Evolutionary conservation across 441 rosid species (phyloP).

Genomic region (Adansonia rubrostipa): DNA sequence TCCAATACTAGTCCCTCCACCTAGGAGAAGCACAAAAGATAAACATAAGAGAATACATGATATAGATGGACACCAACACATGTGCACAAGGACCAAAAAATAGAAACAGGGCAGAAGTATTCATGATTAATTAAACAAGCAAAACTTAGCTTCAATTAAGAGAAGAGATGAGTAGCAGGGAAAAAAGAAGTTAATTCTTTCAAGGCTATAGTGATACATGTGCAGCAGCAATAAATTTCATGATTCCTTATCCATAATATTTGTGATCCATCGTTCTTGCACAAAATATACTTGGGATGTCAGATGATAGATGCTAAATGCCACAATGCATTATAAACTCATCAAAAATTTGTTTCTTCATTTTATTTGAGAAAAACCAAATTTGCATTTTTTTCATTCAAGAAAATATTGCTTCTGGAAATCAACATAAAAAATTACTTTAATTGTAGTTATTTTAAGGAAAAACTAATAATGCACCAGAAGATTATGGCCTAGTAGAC

Average conservation of each 20-base stretch:
- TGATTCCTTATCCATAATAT: not conserved
- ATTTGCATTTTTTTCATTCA: constrained; percentile 2
- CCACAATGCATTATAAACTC: not conserved
- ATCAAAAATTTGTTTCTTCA: not conserved
- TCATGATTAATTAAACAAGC: not conserved
- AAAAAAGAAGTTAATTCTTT: not conserved
- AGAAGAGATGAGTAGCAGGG: not conserved
- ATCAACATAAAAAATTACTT: constrained; percentile 1
- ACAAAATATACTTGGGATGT: not conserved
- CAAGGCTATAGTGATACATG: not conserved
- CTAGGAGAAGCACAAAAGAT: constrained; percentile 39
- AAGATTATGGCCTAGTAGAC: not conserved
- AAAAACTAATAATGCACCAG: not conserved
- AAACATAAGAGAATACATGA: constrained; percentile 10
- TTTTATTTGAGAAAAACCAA: not conserved
- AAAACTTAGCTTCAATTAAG: not conserved
- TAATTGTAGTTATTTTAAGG: not conserved
- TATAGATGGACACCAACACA: not conserved
- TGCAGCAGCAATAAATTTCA: not conserved
- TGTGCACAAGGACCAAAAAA: not conserved
- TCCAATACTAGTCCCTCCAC: constrained; percentile 98
- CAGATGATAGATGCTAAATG: not conserved
- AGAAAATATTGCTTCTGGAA: not conserved
- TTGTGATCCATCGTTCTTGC: not conserved
- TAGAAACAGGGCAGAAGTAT: not conserved